Percentiles rank a stretch among this genome's conserved stretches.
Conservation (phyloP, 2,329 filamentous ascomycete genomes). For the Balansia obtecta region DNA sequence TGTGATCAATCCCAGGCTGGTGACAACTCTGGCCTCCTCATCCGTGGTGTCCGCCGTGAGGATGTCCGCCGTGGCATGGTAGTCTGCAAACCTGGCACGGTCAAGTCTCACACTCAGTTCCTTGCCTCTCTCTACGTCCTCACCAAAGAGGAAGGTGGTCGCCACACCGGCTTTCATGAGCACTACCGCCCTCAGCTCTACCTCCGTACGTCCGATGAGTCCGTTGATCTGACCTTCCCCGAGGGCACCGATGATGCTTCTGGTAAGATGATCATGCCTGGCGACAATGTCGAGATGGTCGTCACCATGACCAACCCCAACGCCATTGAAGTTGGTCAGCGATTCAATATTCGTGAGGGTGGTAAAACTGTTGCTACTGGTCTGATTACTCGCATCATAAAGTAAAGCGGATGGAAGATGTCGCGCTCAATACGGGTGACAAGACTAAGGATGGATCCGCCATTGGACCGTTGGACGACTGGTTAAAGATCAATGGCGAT, state of each 20-base stretch:
- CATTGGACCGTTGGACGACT: neutral
- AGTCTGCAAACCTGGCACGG: constrained; percentile 66
- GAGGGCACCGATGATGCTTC: constrained; percentile 63
- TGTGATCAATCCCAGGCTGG: constrained; percentile 93
- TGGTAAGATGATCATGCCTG: constrained; percentile 85
- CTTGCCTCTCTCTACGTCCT: constrained; percentile 93
- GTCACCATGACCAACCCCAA: constrained; percentile 75
- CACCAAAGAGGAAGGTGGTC: constrained; percentile 94
- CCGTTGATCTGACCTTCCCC: constrained; percentile 71
- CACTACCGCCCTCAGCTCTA: constrained; percentile 97
- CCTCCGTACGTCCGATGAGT: constrained; percentile 81
- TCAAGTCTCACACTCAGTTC: constrained; percentile 85
- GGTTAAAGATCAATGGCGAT: neutral
- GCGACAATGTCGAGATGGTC: constrained; percentile 98
- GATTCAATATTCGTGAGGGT: constrained; percentile 97
- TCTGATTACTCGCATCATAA: constrained; percentile 61
- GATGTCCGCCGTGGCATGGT: constrained; percentile 95
- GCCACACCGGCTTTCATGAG: constrained; percentile 87
- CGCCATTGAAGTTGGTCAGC: constrained; percentile 81
- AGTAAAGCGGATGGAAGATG: constrained; percentile 25
- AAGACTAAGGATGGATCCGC: neutral
- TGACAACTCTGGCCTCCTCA: constrained; percentile 94
- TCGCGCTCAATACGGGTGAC: neutral
- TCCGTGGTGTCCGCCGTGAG: constrained; percentile 92
- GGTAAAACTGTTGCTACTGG: constrained; percentile 80